phyloP scores from a whole-genome alignment of 2,329 filamentous ascomycete genomes.

The Pseudogymnoascus verrucosus region DNA sequence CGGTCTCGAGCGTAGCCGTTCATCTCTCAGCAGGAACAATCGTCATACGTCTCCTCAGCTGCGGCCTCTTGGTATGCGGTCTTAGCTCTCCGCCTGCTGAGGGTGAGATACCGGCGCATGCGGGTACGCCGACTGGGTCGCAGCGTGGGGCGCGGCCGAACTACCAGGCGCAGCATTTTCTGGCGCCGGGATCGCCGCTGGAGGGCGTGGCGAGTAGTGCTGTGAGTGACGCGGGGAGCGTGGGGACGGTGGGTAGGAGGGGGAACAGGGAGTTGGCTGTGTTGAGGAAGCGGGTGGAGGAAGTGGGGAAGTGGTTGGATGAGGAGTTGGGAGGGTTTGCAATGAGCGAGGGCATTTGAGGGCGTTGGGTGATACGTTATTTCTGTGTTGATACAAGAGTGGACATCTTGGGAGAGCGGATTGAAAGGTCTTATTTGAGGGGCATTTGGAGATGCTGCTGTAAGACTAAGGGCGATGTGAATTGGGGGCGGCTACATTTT shows the following conservation, averaged over 20 bases:
- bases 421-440: not conserved
- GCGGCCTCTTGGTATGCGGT: constrained; percentile 54
- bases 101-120: not conserved
- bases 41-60: constrained; percentile 48
- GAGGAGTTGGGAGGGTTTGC: constrained; percentile 42
- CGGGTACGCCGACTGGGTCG: not conserved
- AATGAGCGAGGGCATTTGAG: constrained; percentile 17
- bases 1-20: constrained; percentile 31
- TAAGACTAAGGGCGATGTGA: not conserved
- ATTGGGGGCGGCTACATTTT: not conserved
- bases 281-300: constrained; percentile 49
- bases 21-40: constrained; percentile 49
- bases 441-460: not conserved
- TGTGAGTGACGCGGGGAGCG: constrained; percentile 21
- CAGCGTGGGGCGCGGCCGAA: not conserved
- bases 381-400: not conserved
- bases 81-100: constrained; percentile 37
- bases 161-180: not conserved
- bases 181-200: constrained; percentile 22
- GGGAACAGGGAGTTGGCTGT: constrained; percentile 38
- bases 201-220: constrained; percentile 24
- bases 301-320: constrained; percentile 52
- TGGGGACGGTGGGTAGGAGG: constrained; percentile 30
- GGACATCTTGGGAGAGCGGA: not conserved
- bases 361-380: not conserved